phyloP scores from a whole-genome alignment of 768 basidiomycete genomes.

The Tulasnella sp. region DNA sequence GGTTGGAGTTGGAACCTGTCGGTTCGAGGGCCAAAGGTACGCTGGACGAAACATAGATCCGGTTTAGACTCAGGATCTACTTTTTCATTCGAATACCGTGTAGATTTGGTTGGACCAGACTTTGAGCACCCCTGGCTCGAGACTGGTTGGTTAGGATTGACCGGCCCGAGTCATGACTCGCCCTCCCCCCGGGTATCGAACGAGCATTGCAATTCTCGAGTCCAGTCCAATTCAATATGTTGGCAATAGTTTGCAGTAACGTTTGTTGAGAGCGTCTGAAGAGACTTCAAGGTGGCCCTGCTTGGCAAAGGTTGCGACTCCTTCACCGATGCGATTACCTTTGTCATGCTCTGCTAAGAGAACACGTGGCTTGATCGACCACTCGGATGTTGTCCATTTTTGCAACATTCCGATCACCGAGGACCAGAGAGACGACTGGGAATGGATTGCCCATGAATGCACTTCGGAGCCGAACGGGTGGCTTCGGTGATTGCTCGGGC shows the following conservation, averaged over 20 bases:
- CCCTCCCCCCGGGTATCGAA: neutral
- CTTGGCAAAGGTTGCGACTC: neutral
- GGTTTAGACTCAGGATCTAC: neutral
- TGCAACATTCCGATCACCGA: neutral
- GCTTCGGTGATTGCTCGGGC: neutral
- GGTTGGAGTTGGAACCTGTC: neutral
- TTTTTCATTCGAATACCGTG: neutral
- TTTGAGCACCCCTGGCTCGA: neutral
- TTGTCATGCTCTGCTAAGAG: neutral
- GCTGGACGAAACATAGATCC: neutral
- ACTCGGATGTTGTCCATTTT: neutral
- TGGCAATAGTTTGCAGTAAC: neutral
- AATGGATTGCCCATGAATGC: neutral
- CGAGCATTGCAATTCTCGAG: neutral
- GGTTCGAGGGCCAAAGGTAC: neutral
- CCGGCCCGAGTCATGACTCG: neutral
- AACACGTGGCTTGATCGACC: neutral
- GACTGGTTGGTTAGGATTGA: neutral
- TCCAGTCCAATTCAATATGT: neutral
- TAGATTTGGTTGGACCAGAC: neutral
- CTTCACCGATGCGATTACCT: neutral
- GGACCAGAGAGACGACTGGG: neutral
- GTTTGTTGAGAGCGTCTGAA: neutral
- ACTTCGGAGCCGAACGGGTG: neutral
- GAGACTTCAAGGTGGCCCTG: neutral